These are phyloP conservation scores for Thermochaetoides thermophila DNA, from an alignment of 495 filamentous ascomycete genomes.

Conservation along the genomic window DNA sequence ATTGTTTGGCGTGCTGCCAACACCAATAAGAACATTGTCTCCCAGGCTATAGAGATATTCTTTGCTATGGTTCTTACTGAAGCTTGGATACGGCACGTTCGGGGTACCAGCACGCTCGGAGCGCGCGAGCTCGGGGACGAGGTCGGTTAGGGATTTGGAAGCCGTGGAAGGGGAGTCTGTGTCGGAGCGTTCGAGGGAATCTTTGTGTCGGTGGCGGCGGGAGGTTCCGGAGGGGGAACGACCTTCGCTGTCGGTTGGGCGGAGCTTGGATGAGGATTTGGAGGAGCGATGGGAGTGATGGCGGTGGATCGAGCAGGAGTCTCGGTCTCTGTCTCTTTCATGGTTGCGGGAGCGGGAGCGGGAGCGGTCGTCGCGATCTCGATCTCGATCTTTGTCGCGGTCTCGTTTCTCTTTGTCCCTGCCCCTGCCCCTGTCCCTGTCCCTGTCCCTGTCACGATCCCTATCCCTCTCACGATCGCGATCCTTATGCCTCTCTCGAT, in stretches of 20 bases:
- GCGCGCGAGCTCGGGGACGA: constrained; percentile 36
- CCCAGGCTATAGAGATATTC: constrained; percentile 54
- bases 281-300: constrained; percentile 15
- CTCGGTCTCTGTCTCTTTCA: constrained; percentile 16
- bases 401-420: constrained; percentile 8
- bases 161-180: too few relatives aligned
- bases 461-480: constrained; percentile 9
- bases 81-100: constrained; percentile 67
- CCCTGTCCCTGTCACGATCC: constrained; percentile 6
- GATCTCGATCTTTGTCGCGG: constrained; percentile 12
- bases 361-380: constrained; percentile 15
- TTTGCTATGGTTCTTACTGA: constrained; percentile 83
- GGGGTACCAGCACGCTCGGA: constrained; percentile 29
- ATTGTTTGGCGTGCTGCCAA: too few relatives aligned
- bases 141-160: constrained; percentile 27
- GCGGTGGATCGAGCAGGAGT: constrained; percentile 6
- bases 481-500: too few relatives aligned
- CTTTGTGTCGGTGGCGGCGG: constrained; percentile 25
- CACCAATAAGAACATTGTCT: constrained; percentile 30
- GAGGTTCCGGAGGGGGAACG: constrained; percentile 18
- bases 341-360: constrained; percentile 6
- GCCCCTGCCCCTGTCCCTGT: constrained; percentile 8
- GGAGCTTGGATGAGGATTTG: constrained; percentile 25
- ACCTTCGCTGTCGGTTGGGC: constrained; percentile 23
- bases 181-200: too few relatives aligned